These are phyloP conservation scores for Fusarium pseudoanthophilum DNA, from an alignment of 2,329 filamentous ascomycete species.

Conservation along the genomic window DNA sequence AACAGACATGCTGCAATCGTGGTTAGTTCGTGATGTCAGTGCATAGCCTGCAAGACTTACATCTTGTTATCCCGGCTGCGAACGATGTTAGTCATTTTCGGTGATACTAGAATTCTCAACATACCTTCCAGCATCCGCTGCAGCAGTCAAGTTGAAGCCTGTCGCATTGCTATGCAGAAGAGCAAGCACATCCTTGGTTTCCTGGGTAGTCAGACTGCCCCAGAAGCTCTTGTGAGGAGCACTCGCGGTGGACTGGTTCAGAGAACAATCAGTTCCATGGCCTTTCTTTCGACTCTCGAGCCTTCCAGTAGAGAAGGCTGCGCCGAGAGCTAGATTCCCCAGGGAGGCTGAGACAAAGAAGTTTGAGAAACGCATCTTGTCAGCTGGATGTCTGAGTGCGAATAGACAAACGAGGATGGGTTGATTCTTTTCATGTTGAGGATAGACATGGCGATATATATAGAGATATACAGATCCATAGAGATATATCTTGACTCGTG, in stretches of 20 bases:
- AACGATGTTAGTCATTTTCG: background rate
- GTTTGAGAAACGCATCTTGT: background rate
- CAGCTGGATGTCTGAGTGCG: background rate
- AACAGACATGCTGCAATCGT: background rate
- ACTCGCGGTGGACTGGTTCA: accelerated
- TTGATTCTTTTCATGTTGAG: background rate
- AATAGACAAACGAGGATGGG: background rate
- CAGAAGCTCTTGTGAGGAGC: conserved; percentile 14
- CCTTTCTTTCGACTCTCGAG: background rate
- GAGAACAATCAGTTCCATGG: background rate
- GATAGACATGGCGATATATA: background rate
- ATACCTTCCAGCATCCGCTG: background rate
- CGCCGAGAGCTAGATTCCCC: background rate
- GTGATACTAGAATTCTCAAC: accelerated
- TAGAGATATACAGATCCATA: background rate
- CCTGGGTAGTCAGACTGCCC: background rate
- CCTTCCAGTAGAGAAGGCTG: background rate
- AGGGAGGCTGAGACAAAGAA: background rate
- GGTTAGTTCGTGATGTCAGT: accelerated
- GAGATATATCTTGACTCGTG: background rate
- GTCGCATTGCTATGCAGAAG: background rate
- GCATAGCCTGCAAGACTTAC: accelerated
- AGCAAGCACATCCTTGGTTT: conserved; percentile 2
- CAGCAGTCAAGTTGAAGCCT: background rate
- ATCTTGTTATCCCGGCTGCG: conserved; percentile 1